phyloP scores from a whole-genome alignment of 106 monocot genomes.

The Platanthera guangdongensis region DNA sequence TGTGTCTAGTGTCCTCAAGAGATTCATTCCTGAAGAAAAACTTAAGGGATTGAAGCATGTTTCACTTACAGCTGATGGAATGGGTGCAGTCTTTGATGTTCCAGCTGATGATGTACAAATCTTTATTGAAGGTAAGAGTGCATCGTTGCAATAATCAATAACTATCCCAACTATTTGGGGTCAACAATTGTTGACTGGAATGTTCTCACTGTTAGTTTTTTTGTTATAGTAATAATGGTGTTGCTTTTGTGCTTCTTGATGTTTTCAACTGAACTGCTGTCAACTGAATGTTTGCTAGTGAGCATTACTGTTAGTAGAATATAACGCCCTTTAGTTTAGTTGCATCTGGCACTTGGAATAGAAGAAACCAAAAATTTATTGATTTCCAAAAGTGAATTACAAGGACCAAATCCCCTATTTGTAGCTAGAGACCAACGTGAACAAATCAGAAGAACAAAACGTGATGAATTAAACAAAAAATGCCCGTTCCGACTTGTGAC shows the following conservation, averaged over 20 bases:
- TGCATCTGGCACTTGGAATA: no score
- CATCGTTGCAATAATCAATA: neutral
- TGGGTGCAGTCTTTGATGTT: constrained; percentile 91
- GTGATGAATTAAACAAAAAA: no score
- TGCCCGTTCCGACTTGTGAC: no score
- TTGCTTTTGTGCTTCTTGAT: neutral
- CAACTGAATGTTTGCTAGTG: neutral
- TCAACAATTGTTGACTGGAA: neutral
- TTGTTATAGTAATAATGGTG: neutral
- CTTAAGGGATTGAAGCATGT: constrained; percentile 60
- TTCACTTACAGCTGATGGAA: constrained; percentile 81
- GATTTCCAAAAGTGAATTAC: no score
- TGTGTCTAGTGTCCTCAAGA: constrained; percentile 65
- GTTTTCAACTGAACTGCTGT: neutral
- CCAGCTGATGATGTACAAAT: constrained; percentile 54
- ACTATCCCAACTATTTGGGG: no score
- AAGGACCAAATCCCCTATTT: no score
- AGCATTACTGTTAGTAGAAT: no score
- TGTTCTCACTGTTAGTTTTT: neutral
- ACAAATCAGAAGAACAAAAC: no score
- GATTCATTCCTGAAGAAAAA: constrained; percentile 82
- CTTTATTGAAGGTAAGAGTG: constrained; percentile 62
- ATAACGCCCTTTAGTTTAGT: no score
- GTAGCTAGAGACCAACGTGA: no score
- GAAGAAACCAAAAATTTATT: no score